Evolutionary conservation across 2,329 filamentous ascomycete genomes (phyloP), one percentile per base, ranked within the genome.

Genomic region (Monosporascus sp.): DNA sequence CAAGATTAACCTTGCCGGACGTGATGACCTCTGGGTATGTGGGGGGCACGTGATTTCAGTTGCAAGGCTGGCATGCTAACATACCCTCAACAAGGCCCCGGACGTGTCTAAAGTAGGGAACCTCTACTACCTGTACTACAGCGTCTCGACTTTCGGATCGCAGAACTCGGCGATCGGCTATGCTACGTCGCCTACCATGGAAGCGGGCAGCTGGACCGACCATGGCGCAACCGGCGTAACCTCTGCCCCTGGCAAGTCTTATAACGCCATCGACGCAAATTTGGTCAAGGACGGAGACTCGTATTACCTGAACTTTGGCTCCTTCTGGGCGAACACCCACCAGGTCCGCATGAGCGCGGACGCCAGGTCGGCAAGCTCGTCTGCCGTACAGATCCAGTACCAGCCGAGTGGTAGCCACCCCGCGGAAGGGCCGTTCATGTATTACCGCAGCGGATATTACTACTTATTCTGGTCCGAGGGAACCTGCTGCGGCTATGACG

Each of bases 401-500:
- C 73, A 84, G 45, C 67, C 76, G 0, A 70, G 67, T 1, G 77
- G 76, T 2, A 68, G 67, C 0, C 79, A 82, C 58, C 74, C 82
- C 0, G 70, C 78, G 38, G 85, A 88, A 67, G 84, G 74, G 1
- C 54, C 76, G 1, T 84, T 74, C 58, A 73, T 86, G 60, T 81
- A 79, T 59, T 73, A 80, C 60, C 72, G 80, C 49, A 75, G 72
- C 14, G 70, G 68, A 20, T 84, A 79, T 62, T 87, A 83, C 64
- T 89, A 86, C 62, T 72, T 88, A 11, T 86, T 88, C 66, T 85
- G 78, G 65, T 82, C 77, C 7, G 72, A 71, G 1, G 85, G 85
- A 1, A 73, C 71, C 31, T 88, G 84, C 72, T 88, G 85, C 57
- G 73, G 71, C n/a, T 84, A 80, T 57, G 78, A 84, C 57, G 65